Base-by-base conservation (phyloP, 257 asterid species). In the Lantana camara region DNA sequence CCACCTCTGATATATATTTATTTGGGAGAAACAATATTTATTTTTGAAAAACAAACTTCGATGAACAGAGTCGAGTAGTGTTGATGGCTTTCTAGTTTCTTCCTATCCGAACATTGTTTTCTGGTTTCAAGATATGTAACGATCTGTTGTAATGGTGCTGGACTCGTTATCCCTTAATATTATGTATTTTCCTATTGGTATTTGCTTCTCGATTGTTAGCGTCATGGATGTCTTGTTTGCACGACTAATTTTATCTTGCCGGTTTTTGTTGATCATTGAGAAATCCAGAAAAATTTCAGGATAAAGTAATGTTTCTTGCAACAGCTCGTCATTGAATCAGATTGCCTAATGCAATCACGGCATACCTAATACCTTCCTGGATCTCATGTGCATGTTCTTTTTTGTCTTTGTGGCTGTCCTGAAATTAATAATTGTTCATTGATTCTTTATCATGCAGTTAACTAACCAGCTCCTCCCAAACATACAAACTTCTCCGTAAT, bases 81-180 rank as follows among this genome's bases (percentile, higher is more conserved):
- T 69, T 27, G 5, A 27, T 27, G 32, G 32, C 5, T 27, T 27
- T 27, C 32, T 27, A 27, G 32, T 27, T 27, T 27, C 32, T 27
- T 27, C 2, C 32, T 27, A 27, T 27, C 5, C 5, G 4, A 27
- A 2, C 32, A 64, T 64, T 78, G 78, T 67, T 59, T 64, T 64
- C 56, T 49, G 75, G 58, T 42, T 66, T 72, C 45, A 71, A 72
- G 40, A 73, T 74, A 60, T 54, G 56, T 73, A 34, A 44, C 65
- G 69, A 52, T 69, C 52, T 80, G 70, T 42, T 76, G 82, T 66
- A 66, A 30, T 35, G 60, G 52, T 47, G 60, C 57, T 54, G 63
- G 53, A 17, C 30, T 60, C 66, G 24, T 21, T 41, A 30, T 64
- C 49, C 50, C 65, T 51, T 24, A 22, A 35, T 35, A 61, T 61